Evolutionary conservation across 768 basidiomycete species (phyloP).

Genomic region (Pilatotrama ljubarskyi): DNA sequence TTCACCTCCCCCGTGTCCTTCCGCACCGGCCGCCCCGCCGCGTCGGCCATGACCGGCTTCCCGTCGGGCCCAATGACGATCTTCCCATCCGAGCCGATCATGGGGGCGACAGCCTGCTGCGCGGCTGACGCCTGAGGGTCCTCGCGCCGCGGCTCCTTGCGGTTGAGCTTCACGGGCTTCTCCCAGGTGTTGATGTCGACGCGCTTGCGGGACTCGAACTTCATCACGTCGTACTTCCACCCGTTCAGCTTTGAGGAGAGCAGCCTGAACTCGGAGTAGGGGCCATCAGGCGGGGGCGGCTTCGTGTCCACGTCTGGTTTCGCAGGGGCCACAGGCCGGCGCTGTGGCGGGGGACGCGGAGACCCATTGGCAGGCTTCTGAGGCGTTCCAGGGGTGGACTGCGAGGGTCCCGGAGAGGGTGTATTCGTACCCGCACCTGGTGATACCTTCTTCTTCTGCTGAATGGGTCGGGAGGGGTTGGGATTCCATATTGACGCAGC

Average conservation of each 20-base stretch:
- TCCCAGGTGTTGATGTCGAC: constrained; percentile 71
- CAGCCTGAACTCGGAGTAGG: constrained; percentile 75
- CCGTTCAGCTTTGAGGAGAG: constrained; percentile 79
- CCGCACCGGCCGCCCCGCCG: constrained; percentile 72
- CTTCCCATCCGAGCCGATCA: constrained; percentile 83
- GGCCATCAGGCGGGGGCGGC: constrained; percentile 56
- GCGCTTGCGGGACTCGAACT: constrained; percentile 76
- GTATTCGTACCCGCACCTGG: constrained; percentile 5
- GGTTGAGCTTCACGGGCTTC: constrained; percentile 80
- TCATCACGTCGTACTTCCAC: constrained; percentile 93
- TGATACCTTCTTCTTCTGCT: constrained; percentile 29
- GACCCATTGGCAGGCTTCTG: constrained; percentile 8
- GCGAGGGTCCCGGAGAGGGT: constrained; percentile 17
- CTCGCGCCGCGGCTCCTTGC: constrained; percentile 73
- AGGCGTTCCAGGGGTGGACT: constrained; percentile 19
- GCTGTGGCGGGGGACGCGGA: constrained; percentile 1
- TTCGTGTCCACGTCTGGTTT: constrained; percentile 51
- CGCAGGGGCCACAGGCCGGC: constrained; percentile 14
- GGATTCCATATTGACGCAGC: constrained; percentile 56
- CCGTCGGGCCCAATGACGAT: constrained; percentile 79
- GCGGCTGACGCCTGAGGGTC: constrained; percentile 34
- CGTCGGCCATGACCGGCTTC: constrained; percentile 78
- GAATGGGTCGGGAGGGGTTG: constrained; percentile 52
- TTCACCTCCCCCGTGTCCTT: constrained; percentile 31
- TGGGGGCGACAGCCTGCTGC: constrained; percentile 62